phyloP scores from a whole-genome alignment of 2,329 filamentous ascomycete genomes.

The Claviceps sp. region DNA sequence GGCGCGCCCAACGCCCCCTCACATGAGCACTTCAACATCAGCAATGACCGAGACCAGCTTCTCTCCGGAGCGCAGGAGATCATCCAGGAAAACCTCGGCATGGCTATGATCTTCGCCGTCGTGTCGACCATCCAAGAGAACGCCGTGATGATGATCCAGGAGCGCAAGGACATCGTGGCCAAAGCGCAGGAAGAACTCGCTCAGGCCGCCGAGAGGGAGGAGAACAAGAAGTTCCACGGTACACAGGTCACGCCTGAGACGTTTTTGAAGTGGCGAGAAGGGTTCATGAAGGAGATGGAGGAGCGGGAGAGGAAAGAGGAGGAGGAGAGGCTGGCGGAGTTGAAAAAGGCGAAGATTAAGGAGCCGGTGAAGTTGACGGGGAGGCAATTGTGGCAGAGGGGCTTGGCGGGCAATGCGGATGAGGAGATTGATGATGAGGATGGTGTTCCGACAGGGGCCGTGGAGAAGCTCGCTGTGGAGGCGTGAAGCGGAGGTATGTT shows the following conservation, averaged over 20 bases:
- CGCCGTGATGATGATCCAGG: constrained; percentile 71
- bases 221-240: constrained; percentile 94
- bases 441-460: constrained; percentile 40
- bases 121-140: constrained; percentile 78
- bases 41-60: constrained; percentile 64
- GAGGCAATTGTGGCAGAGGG: constrained; percentile 65
- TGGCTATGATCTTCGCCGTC: constrained; percentile 94
- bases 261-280: constrained; percentile 71
- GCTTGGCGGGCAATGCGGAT: constrained; percentile 52
- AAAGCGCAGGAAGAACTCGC: constrained; percentile 42
- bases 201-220: constrained; percentile 62
- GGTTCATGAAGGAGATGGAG: constrained; percentile 68
- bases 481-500: constrained; percentile 12
- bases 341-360: constrained; percentile 65
- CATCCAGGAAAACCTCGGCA: constrained; percentile 85
- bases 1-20: constrained; percentile 54
- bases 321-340: constrained; percentile 69
- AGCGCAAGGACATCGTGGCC: constrained; percentile 53
- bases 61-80: constrained; percentile 58
- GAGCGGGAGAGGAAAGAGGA: constrained; percentile 54
- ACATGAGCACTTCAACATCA: constrained; percentile 64
- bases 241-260: constrained; percentile 76
- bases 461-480: constrained; percentile 62
- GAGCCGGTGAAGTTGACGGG: constrained; percentile 61
- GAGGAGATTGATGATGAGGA: constrained; percentile 55